Conservation (phyloP, 2,329 filamentous ascomycete genomes). For the Mariannaea elegans region DNA sequence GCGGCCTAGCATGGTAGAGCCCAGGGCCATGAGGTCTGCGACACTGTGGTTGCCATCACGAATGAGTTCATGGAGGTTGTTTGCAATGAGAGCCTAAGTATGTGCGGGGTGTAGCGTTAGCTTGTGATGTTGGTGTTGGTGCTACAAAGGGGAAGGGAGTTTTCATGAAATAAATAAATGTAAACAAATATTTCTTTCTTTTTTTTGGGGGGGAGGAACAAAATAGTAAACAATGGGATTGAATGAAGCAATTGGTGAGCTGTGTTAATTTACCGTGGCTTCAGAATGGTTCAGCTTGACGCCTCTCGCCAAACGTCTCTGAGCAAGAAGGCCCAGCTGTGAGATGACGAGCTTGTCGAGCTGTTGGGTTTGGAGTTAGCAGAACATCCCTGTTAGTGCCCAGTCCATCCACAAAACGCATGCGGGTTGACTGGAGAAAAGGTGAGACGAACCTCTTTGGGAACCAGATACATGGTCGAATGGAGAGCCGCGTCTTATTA, state of each 20-base stretch:
- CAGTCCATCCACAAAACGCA: neutral
- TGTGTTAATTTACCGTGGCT: slow-evolving; percentile 68
- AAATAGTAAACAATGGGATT: too few species aligned
- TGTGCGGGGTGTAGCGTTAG: neutral
- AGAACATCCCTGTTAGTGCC: slow-evolving; percentile 30
- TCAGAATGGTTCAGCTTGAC: slow-evolving; percentile 91
- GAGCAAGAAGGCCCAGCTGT: slow-evolving; percentile 86
- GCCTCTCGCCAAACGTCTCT: slow-evolving; percentile 86
- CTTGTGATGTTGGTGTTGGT: neutral
- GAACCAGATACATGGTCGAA: slow-evolving; percentile 56
- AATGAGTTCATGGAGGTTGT: slow-evolving; percentile 93
- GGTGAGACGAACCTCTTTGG: slow-evolving; percentile 54
- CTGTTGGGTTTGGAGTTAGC: slow-evolving; percentile 54
- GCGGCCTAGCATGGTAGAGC: slow-evolving; percentile 90
- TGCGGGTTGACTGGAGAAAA: slow-evolving; percentile 19
- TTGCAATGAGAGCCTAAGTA: slow-evolving; percentile 78
- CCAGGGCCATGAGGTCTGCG: slow-evolving; percentile 91
- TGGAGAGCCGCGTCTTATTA: slow-evolving; percentile 14
- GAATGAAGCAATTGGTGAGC: too few species aligned
- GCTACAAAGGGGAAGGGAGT: too few species aligned
- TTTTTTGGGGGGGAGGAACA: too few species aligned
- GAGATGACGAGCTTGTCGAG: slow-evolving; percentile 96
- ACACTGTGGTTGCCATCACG: slow-evolving; percentile 95
- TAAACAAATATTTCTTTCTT: neutral
- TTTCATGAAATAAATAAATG: neutral